Evolutionary conservation across 495 filamentous ascomycete genomes (phyloP).

Genomic region (Thozetella sp.): DNA sequence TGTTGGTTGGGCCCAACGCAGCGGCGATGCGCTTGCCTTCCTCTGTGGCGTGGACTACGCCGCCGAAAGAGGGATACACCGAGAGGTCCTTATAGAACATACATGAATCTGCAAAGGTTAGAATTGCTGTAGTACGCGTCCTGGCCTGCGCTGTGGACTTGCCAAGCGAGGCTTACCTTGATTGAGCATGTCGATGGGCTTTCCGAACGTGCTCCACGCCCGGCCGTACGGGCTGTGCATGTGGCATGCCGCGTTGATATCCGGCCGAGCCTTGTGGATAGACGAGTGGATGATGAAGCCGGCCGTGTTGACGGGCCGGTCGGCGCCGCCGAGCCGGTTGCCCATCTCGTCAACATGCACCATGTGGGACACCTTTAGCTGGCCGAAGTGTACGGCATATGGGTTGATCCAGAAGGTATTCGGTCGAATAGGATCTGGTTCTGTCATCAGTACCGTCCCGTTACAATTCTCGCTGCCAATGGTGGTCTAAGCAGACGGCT

Average conservation of each 20-base stretch:
- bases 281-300: constrained; percentile 61
- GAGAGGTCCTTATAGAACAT: constrained; percentile 1
- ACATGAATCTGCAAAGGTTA: too few species aligned
- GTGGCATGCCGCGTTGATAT: constrained; percentile 45
- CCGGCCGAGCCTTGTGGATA: constrained; percentile 45
- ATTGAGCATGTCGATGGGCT: background rate
- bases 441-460: background rate
- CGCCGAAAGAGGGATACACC: background rate
- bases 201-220: background rate
- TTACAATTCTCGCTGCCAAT: background rate
- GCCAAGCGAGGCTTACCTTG: background rate
- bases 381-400: background rate
- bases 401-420: background rate
- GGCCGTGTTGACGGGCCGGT: constrained; percentile 46
- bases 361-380: background rate
- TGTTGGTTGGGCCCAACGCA: background rate
- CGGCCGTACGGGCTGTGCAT: constrained; percentile 1
- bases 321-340: background rate
- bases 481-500: background rate
- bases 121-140: background rate
- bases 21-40: background rate
- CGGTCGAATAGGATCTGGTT: background rate
- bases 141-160: background rate
- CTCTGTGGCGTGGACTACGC: background rate
- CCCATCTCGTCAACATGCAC: background rate